phyloP scores from a whole-genome alignment of 2,329 filamentous ascomycete species.

The Penicillium sp. region DNA sequence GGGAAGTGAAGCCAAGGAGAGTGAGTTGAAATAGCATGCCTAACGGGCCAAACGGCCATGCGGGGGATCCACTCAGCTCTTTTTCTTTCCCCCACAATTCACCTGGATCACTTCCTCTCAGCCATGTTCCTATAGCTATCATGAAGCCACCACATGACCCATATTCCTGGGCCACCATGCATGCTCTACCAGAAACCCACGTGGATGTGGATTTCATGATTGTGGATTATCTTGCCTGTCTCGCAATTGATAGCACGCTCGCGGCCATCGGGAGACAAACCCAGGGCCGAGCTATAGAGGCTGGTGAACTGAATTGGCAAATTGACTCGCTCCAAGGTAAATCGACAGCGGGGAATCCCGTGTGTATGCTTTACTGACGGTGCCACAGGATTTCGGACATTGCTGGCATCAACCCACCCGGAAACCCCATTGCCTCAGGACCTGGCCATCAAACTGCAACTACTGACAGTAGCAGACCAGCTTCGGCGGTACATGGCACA shows the following conservation, averaged over 20 bases:
- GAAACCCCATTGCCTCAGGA: conserved; percentile 39
- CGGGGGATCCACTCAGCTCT: neutral
- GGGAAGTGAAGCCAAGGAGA: too few species aligned
- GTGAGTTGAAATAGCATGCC: neutral
- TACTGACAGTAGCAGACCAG: conserved; percentile 49
- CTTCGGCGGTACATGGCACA: conserved; percentile 40
- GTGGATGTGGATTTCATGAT: conserved; percentile 56
- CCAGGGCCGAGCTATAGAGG: neutral
- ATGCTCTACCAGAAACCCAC: conserved; percentile 34
- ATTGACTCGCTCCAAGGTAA: conserved; percentile 30
- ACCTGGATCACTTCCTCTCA: neutral
- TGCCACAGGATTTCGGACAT: neutral
- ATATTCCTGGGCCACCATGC: neutral
- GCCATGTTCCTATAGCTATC: neutral
- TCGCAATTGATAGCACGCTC: conserved; percentile 46
- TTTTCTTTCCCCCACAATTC: neutral
- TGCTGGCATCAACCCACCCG: conserved; percentile 23
- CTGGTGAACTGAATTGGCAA: conserved; percentile 20
- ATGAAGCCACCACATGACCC: neutral
- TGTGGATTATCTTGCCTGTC: conserved; percentile 56
- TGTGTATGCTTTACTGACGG: neutral
- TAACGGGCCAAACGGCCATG: neutral
- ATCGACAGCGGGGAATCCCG: neutral
- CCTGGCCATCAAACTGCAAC: conserved; percentile 48
- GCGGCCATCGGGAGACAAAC: conserved; percentile 24